Percentiles rank a stretch among this genome's conserved stretches.
These are phyloP conservation scores for Colletotrichum sp. DNA, from an alignment of 2,329 filamentous ascomycete genomes.

Conservation along the genomic window DNA sequence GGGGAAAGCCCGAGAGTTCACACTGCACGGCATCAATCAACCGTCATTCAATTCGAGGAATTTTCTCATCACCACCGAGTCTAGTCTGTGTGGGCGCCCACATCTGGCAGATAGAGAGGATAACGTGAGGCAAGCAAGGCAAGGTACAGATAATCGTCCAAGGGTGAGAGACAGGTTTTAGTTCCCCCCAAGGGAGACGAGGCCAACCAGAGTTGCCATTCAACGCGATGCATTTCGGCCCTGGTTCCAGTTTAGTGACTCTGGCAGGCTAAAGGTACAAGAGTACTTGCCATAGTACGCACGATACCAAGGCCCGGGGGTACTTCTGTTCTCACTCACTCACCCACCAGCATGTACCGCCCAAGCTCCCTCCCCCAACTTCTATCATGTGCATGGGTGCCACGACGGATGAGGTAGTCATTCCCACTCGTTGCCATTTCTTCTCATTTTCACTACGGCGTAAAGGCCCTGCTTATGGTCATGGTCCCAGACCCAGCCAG, in stretches of 20 bases:
- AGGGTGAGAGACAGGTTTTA: constrained; percentile 31
- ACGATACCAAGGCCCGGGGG: neutral
- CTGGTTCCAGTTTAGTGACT: constrained; percentile 15
- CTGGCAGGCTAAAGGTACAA: neutral
- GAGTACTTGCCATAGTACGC: neutral
- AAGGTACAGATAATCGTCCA: neutral
- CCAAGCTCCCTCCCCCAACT: neutral
- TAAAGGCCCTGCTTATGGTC: neutral
- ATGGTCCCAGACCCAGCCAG: neutral
- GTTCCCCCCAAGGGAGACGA: constrained; percentile 31
- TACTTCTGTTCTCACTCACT: neutral
- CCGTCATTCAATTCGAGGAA: neutral
- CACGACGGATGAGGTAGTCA: neutral
- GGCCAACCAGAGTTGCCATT: constrained; percentile 19
- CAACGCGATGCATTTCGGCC: neutral
- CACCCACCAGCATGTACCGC: neutral
- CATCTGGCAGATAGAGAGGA: neutral
- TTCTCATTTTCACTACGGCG: neutral
- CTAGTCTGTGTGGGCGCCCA: neutral
- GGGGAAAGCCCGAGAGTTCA: neutral
- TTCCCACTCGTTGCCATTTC: neutral
- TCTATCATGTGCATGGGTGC: neutral
- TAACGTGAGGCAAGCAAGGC: neutral
- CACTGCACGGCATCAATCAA: neutral
- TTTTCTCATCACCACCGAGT: neutral